Base-by-base conservation (phyloP, 2,329 filamentous ascomycete species). In the Nemania bipapillata region DNA sequence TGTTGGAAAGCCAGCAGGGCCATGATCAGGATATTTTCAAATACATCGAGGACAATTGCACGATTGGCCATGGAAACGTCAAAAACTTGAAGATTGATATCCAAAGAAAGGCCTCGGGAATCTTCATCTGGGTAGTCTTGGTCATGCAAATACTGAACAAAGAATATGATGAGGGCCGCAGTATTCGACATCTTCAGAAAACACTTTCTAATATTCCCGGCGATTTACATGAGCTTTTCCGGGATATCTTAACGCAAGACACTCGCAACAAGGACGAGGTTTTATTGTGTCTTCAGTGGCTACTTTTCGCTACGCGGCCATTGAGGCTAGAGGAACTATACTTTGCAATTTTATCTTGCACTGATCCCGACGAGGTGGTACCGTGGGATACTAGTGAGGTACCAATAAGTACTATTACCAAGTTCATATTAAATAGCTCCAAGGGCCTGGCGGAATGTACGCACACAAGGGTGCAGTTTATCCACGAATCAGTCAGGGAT, bases 401-500 rank as follows among this genome's bases (percentile, higher is more conserved):
- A n/a, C n/a, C n/a, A n/a, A n/a, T n/a, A n/a, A n/a, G n/a, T n/a
- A n/a, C n/a, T n/a, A n/a, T n/a, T n/a, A n/a, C n/a, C n/a, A n/a
- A n/a, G 1, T 83, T 78, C 28, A 76, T 87, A 0, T 73, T 82
- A 0, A 77, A 75, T 37, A 81, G 76, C 0, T 88, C 86, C 0
- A 88, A 87, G 70, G 86, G 86, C 0, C 77, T 88, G 8, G 82
- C 81, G 0, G 84, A 87, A 62, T 68, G 82, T 0, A 82, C 80
- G 0, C 79, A 74, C 15, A 72, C 75, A 0, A 81, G 70, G 0
- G 82, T 87, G 0, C 86, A 87, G 65, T 88, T 87, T 72, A 86
- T 87, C 4, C 85, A 87, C 45, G 83, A 86, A 69, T 85, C 85
- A 0, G 83, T 86, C 0, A 74, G 80, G 0, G 84, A 86, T 9